phyloP scores from a whole-genome alignment of 768 basidiomycete genomes.

The Suillus spraguei region DNA sequence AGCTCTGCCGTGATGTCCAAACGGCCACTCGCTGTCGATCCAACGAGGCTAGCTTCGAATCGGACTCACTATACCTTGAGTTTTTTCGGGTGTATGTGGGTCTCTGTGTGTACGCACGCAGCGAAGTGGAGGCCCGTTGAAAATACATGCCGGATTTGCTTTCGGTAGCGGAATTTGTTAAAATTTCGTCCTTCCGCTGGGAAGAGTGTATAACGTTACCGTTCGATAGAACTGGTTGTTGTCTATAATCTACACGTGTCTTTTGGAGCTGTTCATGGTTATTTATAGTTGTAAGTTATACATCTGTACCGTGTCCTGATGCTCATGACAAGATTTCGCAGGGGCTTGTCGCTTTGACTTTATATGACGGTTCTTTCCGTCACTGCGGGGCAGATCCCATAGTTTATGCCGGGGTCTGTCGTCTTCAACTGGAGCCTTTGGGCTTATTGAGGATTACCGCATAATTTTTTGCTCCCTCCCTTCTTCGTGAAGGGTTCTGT shows the following conservation, averaged over 20 bases:
- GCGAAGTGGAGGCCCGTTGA: slow-evolving; percentile 8
- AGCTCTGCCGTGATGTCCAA: background rate
- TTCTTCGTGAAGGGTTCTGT: slow-evolving; percentile 36
- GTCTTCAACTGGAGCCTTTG: slow-evolving; percentile 7
- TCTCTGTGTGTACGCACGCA: slow-evolving; percentile 11
- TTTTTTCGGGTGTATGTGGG: slow-evolving; percentile 5
- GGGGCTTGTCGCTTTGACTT: background rate
- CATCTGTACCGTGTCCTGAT: too few relatives aligned
- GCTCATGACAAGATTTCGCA: background rate
- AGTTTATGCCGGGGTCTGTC: background rate
- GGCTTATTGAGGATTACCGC: slow-evolving; percentile 21
- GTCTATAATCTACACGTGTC: background rate
- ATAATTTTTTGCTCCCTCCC: slow-evolving; percentile 37
- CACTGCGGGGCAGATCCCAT: background rate
- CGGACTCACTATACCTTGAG: background rate
- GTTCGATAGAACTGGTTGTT: background rate
- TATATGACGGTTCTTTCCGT: background rate
- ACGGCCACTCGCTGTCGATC: background rate
- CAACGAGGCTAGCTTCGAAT: slow-evolving; percentile 10
- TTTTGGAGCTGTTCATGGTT: too few relatives aligned
- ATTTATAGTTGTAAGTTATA: background rate
- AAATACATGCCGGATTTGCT: background rate
- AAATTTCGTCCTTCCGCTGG: background rate
- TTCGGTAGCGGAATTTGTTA: background rate
- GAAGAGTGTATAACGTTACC: background rate